phyloP scores from a whole-genome alignment of 1,139 yeast genomes.

The Kodamaea suecica region DNA sequence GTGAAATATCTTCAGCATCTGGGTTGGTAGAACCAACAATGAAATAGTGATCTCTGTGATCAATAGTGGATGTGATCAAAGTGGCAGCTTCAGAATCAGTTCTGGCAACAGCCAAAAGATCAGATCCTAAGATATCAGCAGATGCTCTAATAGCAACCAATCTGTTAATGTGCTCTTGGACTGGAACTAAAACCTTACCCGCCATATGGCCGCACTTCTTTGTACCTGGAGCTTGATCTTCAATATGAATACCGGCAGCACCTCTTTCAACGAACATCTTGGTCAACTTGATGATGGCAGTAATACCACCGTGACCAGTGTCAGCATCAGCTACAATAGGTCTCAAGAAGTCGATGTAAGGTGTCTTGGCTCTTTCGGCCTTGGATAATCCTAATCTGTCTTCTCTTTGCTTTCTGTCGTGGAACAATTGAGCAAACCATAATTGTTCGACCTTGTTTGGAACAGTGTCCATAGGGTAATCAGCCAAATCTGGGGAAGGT shows the following conservation, averaged over 20 bases:
- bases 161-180: conserved; percentile 94
- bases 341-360: conserved; percentile 77
- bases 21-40: conserved; percentile 91
- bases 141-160: conserved; percentile 92
- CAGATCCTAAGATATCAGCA: conserved; percentile 89
- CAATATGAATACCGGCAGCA: conserved; percentile 98
- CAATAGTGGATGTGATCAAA: conserved; percentile 87
- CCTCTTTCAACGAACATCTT: conserved; percentile 97
- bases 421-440: conserved; percentile 96
- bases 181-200: conserved; percentile 96
- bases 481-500: conserved; percentile 98
- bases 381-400: conserved; percentile 64
- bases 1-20: conserved; percentile 66
- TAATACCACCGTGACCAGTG: conserved; percentile 98
- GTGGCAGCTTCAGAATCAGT: conserved; percentile 98
- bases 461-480: conserved; percentile 97
- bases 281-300: conserved; percentile 93
- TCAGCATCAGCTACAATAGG: conserved; percentile 98
- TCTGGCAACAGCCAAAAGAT: conserved; percentile 85
- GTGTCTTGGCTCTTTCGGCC: conserved; percentile 60
- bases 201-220: conserved; percentile 99
- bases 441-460: conserved; percentile 98
- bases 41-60: conserved; percentile 91
- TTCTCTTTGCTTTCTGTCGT: conserved; percentile 93
- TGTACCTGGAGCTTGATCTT: conserved; percentile 98